Conservation (phyloP, 345 rosid species). For the Boechera stricta region DNA sequence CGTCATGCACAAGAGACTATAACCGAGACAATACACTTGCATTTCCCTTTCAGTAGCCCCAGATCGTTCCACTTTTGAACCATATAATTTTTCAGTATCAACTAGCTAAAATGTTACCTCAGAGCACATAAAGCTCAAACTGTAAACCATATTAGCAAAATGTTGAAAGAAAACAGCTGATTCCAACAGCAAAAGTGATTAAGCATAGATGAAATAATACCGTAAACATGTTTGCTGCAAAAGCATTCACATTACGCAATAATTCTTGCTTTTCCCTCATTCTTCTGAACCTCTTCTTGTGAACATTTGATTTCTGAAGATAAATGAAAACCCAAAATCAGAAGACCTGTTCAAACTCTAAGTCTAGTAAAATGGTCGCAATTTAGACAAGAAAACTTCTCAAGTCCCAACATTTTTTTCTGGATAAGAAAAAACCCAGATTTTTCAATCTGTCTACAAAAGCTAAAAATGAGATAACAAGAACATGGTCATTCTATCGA, state of each 20-base stretch:
- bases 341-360: slow-evolving; percentile 13
- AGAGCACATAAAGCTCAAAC: slow-evolving; percentile 18
- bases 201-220: slow-evolving; percentile 39
- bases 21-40: slow-evolving; percentile 4
- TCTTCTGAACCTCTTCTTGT: slow-evolving; percentile 57
- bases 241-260: slow-evolving; percentile 55
- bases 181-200: background rate
- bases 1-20: slow-evolving; percentile 20
- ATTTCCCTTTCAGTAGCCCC: background rate
- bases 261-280: slow-evolving; percentile 53
- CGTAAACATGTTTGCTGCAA: slow-evolving; percentile 61
- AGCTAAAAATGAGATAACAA: slow-evolving; percentile 8
- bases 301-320: slow-evolving; percentile 44
- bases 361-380: background rate
- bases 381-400: background rate
- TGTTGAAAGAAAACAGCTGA: background rate
- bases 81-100: background rate
- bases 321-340: background rate
- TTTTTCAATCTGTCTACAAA: background rate
- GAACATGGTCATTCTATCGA: background rate
- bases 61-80: background rate
- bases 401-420: slow-evolving; percentile 19
- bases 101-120: slow-evolving; percentile 5
- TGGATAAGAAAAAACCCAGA: background rate
- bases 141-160: background rate